Evolutionary conservation across 768 basidiomycete genomes (phyloP).

Genomic region (Cantharellus cinnabarinus): DNA sequence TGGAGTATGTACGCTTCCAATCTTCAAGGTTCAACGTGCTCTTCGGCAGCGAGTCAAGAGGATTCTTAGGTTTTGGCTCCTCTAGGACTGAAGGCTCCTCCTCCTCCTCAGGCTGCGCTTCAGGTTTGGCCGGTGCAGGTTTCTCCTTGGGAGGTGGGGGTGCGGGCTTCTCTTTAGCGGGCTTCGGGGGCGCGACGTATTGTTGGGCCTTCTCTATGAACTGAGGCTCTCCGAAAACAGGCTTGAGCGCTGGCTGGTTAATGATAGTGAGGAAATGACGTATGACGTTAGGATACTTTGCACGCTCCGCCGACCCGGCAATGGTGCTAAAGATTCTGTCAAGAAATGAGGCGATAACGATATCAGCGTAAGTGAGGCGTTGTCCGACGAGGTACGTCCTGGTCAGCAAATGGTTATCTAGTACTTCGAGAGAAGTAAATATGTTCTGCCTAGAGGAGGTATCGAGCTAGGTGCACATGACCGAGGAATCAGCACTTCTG

Average conservation of each 20-base stretch:
- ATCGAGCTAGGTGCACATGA: constrained; percentile 32
- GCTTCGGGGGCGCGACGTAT: constrained; percentile 27
- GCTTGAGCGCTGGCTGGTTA: constrained; percentile 62
- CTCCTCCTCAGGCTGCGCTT: constrained; percentile 37
- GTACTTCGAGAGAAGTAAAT: constrained; percentile 34
- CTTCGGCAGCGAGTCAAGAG: constrained; percentile 78
- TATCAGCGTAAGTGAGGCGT: constrained; percentile 84
- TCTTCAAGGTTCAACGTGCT: constrained; percentile 79
- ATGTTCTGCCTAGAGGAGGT: constrained; percentile 31
- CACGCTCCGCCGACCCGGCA: constrained; percentile 45
- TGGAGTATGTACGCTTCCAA: constrained; percentile 96
- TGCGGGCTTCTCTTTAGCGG: background rate
- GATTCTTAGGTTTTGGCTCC: constrained; percentile 88
- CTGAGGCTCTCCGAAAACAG: constrained; percentile 36
- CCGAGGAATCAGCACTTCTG: background rate
- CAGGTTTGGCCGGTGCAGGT: constrained; percentile 8
- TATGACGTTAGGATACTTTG: constrained; percentile 51
- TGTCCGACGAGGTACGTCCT: constrained; percentile 86
- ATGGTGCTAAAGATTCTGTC: constrained; percentile 29
- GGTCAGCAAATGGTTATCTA: constrained; percentile 53
- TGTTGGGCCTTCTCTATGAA: constrained; percentile 51
- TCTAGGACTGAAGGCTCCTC: constrained; percentile 52
- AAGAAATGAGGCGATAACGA: constrained; percentile 42
- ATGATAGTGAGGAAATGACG: constrained; percentile 74
- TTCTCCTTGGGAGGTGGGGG: constrained; percentile 43